phyloP scores from a whole-genome alignment of 1,284 basidiomycete genomes.

The Fomitopsis palustris region DNA sequence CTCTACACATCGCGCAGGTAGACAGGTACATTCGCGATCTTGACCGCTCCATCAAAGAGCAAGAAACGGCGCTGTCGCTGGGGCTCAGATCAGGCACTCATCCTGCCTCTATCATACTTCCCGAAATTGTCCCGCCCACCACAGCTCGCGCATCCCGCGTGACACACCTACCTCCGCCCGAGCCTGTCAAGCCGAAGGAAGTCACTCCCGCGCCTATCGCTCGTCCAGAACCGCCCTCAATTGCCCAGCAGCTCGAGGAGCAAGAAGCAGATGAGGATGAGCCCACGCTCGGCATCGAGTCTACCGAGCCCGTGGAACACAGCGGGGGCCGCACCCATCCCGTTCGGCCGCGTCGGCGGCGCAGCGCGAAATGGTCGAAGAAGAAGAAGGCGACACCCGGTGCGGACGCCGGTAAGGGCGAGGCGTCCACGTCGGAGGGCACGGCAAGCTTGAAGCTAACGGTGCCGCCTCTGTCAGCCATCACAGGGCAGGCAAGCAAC shows the following conservation, averaged over 20 bases:
- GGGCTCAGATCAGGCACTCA: slow-evolving; percentile 52
- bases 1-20: slow-evolving; percentile 36
- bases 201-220: slow-evolving; percentile 8
- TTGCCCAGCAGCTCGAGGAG: background rate
- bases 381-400: slow-evolving; percentile 5
- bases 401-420: background rate
- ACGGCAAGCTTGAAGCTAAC: slow-evolving; percentile 21
- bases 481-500: background rate
- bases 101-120: slow-evolving; percentile 51
- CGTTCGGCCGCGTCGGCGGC: slow-evolving; percentile 6
- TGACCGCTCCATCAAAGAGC: slow-evolving; percentile 72
- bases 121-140: slow-evolving; percentile 54
- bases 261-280: slow-evolving; percentile 1
- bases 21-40: slow-evolving; percentile 71
- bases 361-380: slow-evolving; percentile 8
- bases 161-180: slow-evolving; percentile 36
- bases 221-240: background rate
- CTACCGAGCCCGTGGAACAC: background rate
- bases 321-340: background rate
- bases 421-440: background rate
- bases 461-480: slow-evolving; percentile 22
- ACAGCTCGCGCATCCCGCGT: slow-evolving; percentile 42
- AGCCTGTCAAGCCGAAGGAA: background rate
- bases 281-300: slow-evolving; percentile 3
- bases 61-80: slow-evolving; percentile 56